Evolutionary conservation across 2,329 filamentous ascomycete genomes (phyloP), one percentile per base, ranked within the genome.

Genomic region (Verticillium isaacii): DNA sequence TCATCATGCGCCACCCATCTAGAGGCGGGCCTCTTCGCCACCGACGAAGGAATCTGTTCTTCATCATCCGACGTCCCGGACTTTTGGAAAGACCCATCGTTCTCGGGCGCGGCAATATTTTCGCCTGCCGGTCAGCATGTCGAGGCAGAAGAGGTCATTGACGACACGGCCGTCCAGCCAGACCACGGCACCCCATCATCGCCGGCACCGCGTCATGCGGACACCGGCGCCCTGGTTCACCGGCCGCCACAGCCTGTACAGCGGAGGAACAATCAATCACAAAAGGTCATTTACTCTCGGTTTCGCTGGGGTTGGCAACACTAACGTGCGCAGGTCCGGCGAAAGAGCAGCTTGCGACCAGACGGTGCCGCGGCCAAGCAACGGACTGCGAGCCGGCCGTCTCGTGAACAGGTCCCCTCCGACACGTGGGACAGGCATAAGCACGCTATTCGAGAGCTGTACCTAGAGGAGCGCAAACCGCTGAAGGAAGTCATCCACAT

Each of bases 401-500:
- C 77, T 56, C 69, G 78, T 62, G 77, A 80, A 65, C 75, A 78
- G 66, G 77, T 80, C 58, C 77, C 78, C 63, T 75, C 75, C 25
- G 78, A 80, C 65, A 72, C 76, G 50, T 82, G 80, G 80, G 80
- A 82, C 65, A 72, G 76, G 32, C 76, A 79, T 62, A 82, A 82
- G 67, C 68, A 71, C 56, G 78, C 74, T 6, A 82, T 82, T 56
- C 75, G 77, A 52, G 68, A 72, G 11, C 63, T 82, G 37, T 82
- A 82, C 64, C 72, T 82, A 6, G 80, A 82, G 25, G 78, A 82
- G 64, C 75, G 80, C 58, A 78, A 77, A 45, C 80, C 80, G 3
- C 72, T 82, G n/a, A 82, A 82, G 66, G 79, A 82, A 70, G 80
- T 82, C 65, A 82, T 82, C 77, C 68, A 74, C 25, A 78, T 82